phyloP scores from a whole-genome alignment of 148 eudicot species.

The Rheum nobile region DNA sequence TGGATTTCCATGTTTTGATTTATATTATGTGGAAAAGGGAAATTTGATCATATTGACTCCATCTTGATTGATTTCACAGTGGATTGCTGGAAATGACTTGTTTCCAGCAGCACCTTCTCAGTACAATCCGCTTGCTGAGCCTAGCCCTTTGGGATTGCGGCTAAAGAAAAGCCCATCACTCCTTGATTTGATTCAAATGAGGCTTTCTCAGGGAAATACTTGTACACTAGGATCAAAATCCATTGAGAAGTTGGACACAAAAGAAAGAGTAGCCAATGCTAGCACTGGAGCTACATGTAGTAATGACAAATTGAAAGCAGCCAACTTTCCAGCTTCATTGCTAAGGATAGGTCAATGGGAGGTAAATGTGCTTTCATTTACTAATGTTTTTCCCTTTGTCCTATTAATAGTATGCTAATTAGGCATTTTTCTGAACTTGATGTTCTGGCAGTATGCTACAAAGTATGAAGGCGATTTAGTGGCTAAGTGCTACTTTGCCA shows the following conservation, averaged over 20 bases:
- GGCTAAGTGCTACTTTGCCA: constrained; percentile 95
- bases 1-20: background rate
- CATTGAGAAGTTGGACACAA: constrained; percentile 10
- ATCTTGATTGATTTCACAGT: constrained; percentile 16
- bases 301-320: constrained; percentile 68
- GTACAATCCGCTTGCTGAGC: constrained; percentile 60
- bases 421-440: background rate
- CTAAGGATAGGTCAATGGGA: constrained; percentile 80
- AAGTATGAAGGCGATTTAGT: constrained; percentile 83
- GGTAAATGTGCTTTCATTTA: constrained; percentile 26
- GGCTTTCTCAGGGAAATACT: constrained; percentile 36
- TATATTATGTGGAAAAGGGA: background rate
- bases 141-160: constrained; percentile 69
- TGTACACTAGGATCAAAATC: constrained; percentile 19
- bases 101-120: constrained; percentile 28
- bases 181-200: constrained; percentile 59
- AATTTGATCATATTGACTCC: background rate
- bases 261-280: constrained; percentile 26
- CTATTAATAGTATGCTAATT: background rate
- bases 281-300: constrained; percentile 18
- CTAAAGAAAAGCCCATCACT: constrained; percentile 67
- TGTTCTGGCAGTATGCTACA: constrained; percentile 52
- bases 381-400: background rate
- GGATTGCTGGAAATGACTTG: constrained; percentile 16
- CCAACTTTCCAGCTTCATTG: constrained; percentile 66